Percentiles rank a stretch among this genome's conserved stretches.
Conservation (phyloP, 305 asterid genomes). For the Fraxinus nigra region DNA sequence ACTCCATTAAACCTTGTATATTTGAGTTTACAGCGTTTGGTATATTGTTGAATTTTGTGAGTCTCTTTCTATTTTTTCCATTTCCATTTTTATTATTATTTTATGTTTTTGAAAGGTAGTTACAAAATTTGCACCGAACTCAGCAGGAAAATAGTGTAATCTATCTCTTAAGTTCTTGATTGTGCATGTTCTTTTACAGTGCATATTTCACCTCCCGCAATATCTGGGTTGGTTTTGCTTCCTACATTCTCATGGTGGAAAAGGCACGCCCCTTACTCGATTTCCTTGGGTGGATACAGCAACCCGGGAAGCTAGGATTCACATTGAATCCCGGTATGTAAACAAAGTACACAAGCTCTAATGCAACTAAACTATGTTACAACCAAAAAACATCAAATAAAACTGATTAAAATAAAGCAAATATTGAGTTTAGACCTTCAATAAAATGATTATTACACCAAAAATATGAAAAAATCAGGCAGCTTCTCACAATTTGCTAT, state of each 20-base stretch:
- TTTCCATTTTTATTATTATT: not conserved
- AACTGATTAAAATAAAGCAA: not conserved
- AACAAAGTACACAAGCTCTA: not conserved
- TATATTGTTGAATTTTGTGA: not conserved
- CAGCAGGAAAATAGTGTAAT: not conserved
- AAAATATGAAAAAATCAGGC: not conserved
- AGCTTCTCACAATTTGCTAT: not conserved
- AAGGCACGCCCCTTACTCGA: not conserved
- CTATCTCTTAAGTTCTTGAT: not conserved
- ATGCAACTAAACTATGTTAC: not conserved
- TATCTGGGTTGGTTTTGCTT: not conserved
- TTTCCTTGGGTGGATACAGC: not conserved
- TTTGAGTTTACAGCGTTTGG: not conserved
- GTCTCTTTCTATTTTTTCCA: not conserved
- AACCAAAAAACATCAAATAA: not conserved
- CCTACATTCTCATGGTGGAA: not conserved
- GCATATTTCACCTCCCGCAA: not conserved
- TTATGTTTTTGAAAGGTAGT: not conserved
- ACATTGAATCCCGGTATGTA: not conserved
- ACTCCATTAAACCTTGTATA: not conserved
- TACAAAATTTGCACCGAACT: not conserved
- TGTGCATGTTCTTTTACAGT: not conserved
- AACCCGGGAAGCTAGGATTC: not conserved
- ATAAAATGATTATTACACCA: not conserved
- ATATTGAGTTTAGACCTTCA: not conserved